Evolutionary conservation across 306 rosid genomes (phyloP).

Genomic region (Luffa aegyptiaca): DNA sequence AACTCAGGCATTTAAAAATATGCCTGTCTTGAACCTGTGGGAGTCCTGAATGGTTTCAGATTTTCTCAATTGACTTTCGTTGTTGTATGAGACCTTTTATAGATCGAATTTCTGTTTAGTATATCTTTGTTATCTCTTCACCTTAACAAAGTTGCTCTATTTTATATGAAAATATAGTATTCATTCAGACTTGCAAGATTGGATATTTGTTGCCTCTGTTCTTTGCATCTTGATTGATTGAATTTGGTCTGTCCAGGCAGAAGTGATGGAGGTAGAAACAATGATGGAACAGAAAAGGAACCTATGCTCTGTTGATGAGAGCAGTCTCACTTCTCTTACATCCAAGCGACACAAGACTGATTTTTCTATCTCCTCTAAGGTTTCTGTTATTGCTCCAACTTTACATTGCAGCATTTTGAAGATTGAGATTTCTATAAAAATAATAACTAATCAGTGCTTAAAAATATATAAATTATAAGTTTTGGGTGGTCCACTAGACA

Average conservation of each 20-base stretch:
- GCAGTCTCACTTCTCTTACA: slow-evolving; percentile 49
- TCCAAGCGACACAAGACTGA: slow-evolving; percentile 85
- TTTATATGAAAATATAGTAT: neutral
- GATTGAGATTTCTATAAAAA: neutral
- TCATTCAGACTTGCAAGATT: neutral
- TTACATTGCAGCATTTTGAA: neutral
- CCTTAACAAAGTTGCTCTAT: neutral
- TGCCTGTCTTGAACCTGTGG: neutral
- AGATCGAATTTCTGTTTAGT: neutral
- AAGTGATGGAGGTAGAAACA: slow-evolving; percentile 56
- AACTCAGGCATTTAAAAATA: neutral
- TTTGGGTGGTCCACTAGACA: neutral
- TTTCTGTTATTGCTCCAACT: slow-evolving; percentile 15
- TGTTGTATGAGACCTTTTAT: neutral
- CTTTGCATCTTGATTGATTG: neutral
- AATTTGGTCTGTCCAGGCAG: slow-evolving; percentile 23
- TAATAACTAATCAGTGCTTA: neutral
- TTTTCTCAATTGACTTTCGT: neutral
- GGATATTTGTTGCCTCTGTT: neutral
- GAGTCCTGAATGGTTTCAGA: neutral
- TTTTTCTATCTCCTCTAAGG: slow-evolving; percentile 71
- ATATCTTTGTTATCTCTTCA: neutral
- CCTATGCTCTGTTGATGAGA: slow-evolving; percentile 74
- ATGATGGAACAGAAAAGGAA: slow-evolving; percentile 81
- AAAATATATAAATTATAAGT: neutral